Conservation (phyloP, 2,329 filamentous ascomycete genomes). For the Didymella sp. region DNA sequence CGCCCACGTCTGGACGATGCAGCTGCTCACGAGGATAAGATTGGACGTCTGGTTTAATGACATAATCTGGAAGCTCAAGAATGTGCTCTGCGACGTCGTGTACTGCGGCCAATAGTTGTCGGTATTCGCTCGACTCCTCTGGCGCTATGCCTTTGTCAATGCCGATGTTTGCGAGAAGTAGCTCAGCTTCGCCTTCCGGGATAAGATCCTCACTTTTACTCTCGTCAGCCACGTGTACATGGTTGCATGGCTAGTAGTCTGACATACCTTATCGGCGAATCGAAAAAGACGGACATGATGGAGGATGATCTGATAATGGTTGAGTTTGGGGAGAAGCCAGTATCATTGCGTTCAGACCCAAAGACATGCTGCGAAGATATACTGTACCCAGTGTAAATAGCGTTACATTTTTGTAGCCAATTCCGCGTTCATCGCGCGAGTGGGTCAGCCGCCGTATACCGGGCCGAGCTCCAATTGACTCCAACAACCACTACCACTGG, state of each 20-base stretch:
- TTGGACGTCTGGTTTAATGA: slow-evolving; percentile 51
- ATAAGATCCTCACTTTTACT: slow-evolving; percentile 31
- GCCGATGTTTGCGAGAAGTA: slow-evolving; percentile 31
- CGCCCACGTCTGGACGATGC: slow-evolving; percentile 44
- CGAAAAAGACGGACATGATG: slow-evolving; percentile 41
- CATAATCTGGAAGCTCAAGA: slow-evolving; percentile 56
- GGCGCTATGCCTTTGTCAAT: slow-evolving; percentile 40
- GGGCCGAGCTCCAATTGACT: slow-evolving; percentile 32
- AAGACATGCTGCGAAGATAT: slow-evolving; percentile 1
- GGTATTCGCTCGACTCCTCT: slow-evolving; percentile 55
- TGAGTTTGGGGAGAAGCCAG: neutral
- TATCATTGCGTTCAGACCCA: too few species aligned
- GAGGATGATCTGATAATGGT: neutral
- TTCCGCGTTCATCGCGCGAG: slow-evolving; percentile 2
- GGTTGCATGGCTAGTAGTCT: too few species aligned
- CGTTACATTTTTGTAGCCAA: slow-evolving; percentile 25
- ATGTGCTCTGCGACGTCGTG: slow-evolving; percentile 60
- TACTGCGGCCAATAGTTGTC: slow-evolving; percentile 58
- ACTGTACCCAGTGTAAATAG: neutral
- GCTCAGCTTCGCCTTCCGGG: slow-evolving; percentile 33
- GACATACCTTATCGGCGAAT: slow-evolving; percentile 35
- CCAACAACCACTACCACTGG: slow-evolving; percentile 15
- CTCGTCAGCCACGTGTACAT: slow-evolving; percentile 3
- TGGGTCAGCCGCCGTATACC: slow-evolving; percentile 12
- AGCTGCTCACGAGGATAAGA: slow-evolving; percentile 57